A percentile compares a stretch with the other conserved stretches of the same genome.
Conservation (phyloP, 2,329 filamentous ascomycete species). For the Fusarium pseudonygamai region DNA sequence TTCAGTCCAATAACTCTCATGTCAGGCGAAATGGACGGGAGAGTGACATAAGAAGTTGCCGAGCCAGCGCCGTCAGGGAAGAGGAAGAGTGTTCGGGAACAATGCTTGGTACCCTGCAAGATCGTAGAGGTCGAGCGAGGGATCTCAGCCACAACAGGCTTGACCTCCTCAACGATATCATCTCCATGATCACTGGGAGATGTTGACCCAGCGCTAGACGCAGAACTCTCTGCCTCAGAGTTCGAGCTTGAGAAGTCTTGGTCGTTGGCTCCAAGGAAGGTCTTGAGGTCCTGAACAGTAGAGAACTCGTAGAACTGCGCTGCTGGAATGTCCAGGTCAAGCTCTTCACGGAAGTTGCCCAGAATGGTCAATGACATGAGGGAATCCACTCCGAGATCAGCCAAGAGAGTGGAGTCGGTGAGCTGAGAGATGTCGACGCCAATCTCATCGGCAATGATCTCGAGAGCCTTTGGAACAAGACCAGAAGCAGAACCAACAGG, state of each 20-base stretch:
- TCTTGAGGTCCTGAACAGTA: not conserved
- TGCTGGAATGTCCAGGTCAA: conserved; percentile 51
- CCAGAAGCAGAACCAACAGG: rapidly evolving
- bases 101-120: not conserved
- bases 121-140: not conserved
- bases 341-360: conserved; percentile 63
- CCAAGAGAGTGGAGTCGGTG: conserved; percentile 58
- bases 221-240: not conserved
- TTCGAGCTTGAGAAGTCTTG: not conserved
- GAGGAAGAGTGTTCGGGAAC: not conserved
- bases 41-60: not conserved
- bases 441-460: conserved; percentile 52
- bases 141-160: not conserved
- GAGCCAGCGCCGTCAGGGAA: not conserved
- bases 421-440: conserved; percentile 74
- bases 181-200: not conserved
- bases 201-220: not conserved
- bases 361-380: conserved; percentile 66
- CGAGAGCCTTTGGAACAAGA: not conserved
- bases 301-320: not conserved
- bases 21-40: not conserved
- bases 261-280: not conserved
- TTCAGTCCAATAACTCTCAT: not conserved
- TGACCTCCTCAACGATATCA: not conserved
- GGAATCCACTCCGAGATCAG: conserved; percentile 68